Base-by-base conservation (phyloP, 176 grass and related monocot genomes). In the Rhynchospora breviuscula region DNA sequence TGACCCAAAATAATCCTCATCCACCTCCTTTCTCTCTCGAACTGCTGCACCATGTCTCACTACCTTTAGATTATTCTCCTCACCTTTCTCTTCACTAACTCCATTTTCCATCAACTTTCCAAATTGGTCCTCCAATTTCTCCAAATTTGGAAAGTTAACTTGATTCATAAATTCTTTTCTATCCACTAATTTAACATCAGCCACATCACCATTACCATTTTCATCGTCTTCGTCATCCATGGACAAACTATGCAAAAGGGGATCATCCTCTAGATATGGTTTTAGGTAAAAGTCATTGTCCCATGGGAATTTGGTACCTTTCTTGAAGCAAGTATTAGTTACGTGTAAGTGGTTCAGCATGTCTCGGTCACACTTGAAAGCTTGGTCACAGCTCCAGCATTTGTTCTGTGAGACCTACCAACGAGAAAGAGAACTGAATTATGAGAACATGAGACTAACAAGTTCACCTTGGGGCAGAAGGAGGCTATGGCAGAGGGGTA, bases 1-100 rank as follows among this genome's bases (percentile, higher is more conserved):
- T 21, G 91, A 85, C 47, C 93, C 91, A 63, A 99, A 99, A 84
- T 99, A 99, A 60, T 81, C 91, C 48, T 95, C 93, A 86, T 99
- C 92, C 76, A 93, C 93, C 81, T 31, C 82, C 84, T 88, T 95
- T 5, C 93, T 93, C 87, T 91, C 83, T 76, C 80, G 89, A 63
- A 88, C 86, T 83, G 84, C 79, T 63, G 87, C 89, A 93, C 48
- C 90, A 45, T 87, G 83, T 22, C 74, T 48, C 82, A 86, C 84
- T 35, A 90, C 68, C 79, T 85, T 95, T 58, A 93, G 62, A 75
- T 89, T 84, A 47, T 43, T 85, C 49, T 99, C 89, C 73, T 76
- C 91, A 66, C 23, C 74, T 54, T 77, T 86, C 7, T 66, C 79
- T 67, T 63, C 21, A 33, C 61, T 43, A 64, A 49, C 10, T 19